phyloP scores from a whole-genome alignment of 2,329 filamentous ascomycete species.

The Clarireedia homoeocarpa region DNA sequence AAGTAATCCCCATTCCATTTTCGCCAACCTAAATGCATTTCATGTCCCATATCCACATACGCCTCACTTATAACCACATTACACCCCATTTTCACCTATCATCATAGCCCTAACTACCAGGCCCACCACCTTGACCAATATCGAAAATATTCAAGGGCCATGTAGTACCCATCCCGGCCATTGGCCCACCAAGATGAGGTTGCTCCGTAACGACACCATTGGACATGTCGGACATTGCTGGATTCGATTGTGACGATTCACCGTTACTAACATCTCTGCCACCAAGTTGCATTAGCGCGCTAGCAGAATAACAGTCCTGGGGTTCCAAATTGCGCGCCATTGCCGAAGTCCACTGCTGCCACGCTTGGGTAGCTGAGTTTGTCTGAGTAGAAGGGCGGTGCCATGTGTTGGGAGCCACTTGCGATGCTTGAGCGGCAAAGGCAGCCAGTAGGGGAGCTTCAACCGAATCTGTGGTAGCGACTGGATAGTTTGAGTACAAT shows the following conservation, averaged over 20 bases:
- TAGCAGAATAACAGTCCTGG: constrained; percentile 27
- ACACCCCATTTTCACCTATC: no score
- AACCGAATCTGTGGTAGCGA: constrained; percentile 10
- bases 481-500: background rate
- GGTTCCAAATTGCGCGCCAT: constrained; percentile 25
- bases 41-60: no score
- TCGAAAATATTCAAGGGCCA: constrained; percentile 26
- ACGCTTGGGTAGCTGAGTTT: constrained; percentile 22
- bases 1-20: no score
- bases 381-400: constrained; percentile 7
- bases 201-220: background rate
- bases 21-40: no score
- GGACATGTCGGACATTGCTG: background rate
- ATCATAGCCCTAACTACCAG: no score
- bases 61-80: no score
- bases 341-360: constrained; percentile 28
- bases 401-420: constrained; percentile 30
- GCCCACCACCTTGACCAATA: background rate
- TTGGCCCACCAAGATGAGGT: constrained; percentile 4
- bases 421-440: constrained; percentile 22
- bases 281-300: constrained; percentile 27
- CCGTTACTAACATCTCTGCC: constrained; percentile 16
- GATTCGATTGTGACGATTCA: constrained; percentile 5
- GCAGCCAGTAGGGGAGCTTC: constrained; percentile 24
- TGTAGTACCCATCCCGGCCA: background rate